Conservation (phyloP, 2,329 filamentous ascomycete genomes). For the Aspergillus glaucus region DNA sequence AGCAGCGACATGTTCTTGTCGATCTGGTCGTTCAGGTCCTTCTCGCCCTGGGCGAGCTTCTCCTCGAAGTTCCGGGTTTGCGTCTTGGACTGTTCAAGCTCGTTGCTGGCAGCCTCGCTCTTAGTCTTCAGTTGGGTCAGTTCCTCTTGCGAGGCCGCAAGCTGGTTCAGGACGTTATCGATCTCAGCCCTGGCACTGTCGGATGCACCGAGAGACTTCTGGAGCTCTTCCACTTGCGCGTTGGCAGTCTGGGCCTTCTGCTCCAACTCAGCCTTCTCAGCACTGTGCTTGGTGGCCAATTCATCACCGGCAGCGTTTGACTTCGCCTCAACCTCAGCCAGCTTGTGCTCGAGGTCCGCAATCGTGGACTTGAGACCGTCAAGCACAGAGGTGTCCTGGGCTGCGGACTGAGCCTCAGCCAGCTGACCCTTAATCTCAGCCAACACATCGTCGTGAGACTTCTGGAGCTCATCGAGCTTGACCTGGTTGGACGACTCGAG, state of each 20-base stretch:
- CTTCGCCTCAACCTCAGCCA: conserved; percentile 49
- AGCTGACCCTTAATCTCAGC: conserved; percentile 30
- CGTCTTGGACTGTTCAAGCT: conserved; percentile 26
- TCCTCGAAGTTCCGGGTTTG: conserved; percentile 28
- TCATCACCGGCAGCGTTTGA: conserved; percentile 37
- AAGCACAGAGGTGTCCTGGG: conserved; percentile 31
- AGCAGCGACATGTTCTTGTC: conserved; percentile 37
- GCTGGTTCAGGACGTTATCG: conserved; percentile 55
- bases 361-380: conserved; percentile 37
- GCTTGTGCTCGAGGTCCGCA: conserved; percentile 56
- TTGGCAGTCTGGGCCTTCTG: conserved; percentile 26
- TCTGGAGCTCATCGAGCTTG: conserved; percentile 31
- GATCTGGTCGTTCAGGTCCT: conserved; percentile 33
- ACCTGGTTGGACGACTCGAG: conserved; percentile 30
- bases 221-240: conserved; percentile 70
- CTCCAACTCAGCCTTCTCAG: conserved; percentile 44
- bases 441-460: conserved; percentile 29
- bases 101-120: conserved; percentile 22
- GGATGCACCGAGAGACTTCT: conserved; percentile 71
- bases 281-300: conserved; percentile 36
- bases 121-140: conserved; percentile 25
- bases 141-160: conserved; percentile 29
- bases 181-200: conserved; percentile 65
- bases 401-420: conserved; percentile 27
- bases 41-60: conserved; percentile 28